Conservation (phyloP, 1,284 basidiomycete species). For the Fomitopsis palustris region DNA sequence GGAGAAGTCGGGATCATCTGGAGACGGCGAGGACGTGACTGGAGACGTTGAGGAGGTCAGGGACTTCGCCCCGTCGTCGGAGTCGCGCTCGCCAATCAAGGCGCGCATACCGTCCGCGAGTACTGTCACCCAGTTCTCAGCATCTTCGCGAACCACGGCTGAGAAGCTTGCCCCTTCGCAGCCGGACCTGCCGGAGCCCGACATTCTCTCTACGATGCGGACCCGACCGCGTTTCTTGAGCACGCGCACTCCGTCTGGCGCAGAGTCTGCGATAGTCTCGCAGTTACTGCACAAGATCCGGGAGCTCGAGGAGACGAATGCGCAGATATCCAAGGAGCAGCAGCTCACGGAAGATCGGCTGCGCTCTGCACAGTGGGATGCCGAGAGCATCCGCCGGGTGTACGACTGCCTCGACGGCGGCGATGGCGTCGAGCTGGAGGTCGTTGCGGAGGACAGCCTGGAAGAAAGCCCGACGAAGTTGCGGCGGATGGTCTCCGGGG, state of each 20-base stretch:
- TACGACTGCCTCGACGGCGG: slow-evolving; percentile 71
- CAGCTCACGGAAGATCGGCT: slow-evolving; percentile 56
- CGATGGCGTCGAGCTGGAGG: slow-evolving; percentile 42
- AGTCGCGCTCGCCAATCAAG: slow-evolving; percentile 18
- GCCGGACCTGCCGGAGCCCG: background rate
- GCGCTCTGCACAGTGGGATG: slow-evolving; percentile 66
- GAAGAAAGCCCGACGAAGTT: slow-evolving; percentile 3
- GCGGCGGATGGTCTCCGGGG: slow-evolving; percentile 6
- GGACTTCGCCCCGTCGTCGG: slow-evolving; percentile 60
- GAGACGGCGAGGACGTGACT: slow-evolving; percentile 17
- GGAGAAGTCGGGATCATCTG: slow-evolving; percentile 33
- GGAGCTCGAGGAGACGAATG: slow-evolving; percentile 76
- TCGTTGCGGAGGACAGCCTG: slow-evolving; percentile 35
- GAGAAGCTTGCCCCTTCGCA: background rate
- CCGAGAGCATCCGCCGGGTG: slow-evolving; percentile 60
- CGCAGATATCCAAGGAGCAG: slow-evolving; percentile 67
- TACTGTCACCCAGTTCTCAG: background rate
- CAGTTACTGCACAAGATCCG: slow-evolving; percentile 76
- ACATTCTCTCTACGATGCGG: background rate
- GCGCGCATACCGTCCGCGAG: background rate
- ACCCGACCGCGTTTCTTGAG: background rate
- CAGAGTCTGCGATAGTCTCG: slow-evolving; percentile 58
- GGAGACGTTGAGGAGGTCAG: slow-evolving; percentile 17
- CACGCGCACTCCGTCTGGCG: background rate
- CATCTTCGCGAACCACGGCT: background rate